Percentiles rank a stretch among this genome's conserved stretches.
phyloP scores from a whole-genome alignment of 2,329 filamentous ascomycete species.

The Colletotrichum lentis region DNA sequence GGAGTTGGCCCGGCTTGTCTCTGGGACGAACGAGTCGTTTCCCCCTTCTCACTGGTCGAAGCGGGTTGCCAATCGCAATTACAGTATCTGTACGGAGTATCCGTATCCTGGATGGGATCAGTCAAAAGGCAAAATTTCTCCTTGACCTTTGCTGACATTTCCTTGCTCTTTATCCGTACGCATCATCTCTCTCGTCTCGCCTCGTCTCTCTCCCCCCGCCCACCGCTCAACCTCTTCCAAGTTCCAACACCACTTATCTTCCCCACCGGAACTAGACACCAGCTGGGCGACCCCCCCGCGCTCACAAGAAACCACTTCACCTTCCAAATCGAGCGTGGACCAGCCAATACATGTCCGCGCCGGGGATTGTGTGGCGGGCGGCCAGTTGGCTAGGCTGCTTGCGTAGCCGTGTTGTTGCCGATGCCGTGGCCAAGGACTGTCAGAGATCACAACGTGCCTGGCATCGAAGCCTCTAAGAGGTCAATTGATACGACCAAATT shows the following conservation, averaged over 20 bases:
- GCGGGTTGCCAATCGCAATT: background rate
- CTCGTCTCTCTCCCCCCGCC: background rate
- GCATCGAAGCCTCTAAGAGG: conserved; percentile 38
- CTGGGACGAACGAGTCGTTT: conserved; percentile 1
- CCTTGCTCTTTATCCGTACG: background rate
- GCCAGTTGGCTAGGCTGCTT: background rate
- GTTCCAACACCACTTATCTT: background rate
- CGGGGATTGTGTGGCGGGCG: background rate
- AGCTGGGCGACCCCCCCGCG: conserved; percentile 32
- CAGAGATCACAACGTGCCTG: conserved; percentile 37
- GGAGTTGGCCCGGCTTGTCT: conserved; percentile 15
- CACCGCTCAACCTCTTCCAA: background rate
- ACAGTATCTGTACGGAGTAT: conserved; percentile 1
- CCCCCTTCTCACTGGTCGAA: background rate
- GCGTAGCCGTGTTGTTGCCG: background rate
- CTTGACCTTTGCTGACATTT: conserved; percentile 4
- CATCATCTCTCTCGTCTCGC: background rate
- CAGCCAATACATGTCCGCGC: conserved; percentile 8
- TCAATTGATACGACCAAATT: conserved; percentile 36
- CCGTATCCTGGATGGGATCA: background rate
- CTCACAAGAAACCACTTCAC: conserved; percentile 24
- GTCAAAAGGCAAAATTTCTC: conserved; percentile 5
- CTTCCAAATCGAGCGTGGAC: conserved; percentile 32
- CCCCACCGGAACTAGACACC: conserved; percentile 28
- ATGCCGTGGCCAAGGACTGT: background rate